Evolutionary conservation across 176 grass and related monocot genomes (phyloP), one percentile per base, ranked within the genome.

Genomic region (Eleusine indica): DNA sequence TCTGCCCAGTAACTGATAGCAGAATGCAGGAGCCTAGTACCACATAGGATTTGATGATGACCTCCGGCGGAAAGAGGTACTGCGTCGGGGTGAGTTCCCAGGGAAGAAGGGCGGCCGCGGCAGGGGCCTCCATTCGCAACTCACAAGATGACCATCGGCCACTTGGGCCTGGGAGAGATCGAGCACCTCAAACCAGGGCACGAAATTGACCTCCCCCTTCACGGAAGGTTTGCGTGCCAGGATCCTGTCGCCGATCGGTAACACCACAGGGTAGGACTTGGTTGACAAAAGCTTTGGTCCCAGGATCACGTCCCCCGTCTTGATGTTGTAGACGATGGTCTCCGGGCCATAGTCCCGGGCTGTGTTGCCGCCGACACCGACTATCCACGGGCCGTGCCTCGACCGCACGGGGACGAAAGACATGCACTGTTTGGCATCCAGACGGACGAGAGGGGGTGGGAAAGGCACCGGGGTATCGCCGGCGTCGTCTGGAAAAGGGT

Each of bases 251-350:
- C 39, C 68, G 19, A 70, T 3, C 2, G 39, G 7, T n/a, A 70
- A 18, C 9, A 70, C 8, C 38, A 70, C 3, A 38, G 68, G 68
- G 6, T 21, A 0, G 0, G 5, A 0, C 68, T 70, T 70, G 8
- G 39, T 70, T 0, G 68, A 42, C 8, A 42, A 1, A 43, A 6
- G 68, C 39, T 70, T 70, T 3, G 68, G 68, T 42, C 68, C 68
- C 39, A 18, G 8, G 68, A 70, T 56, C 72, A 38, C 72, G 46
- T 75, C 3, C 7, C 15, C 7, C 29, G 49, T 37, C 49, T 75
- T 75, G 72, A 29, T 75, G 29, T 75, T 29, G 48, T 53, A 56
- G 49, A 75, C 72, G 16, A 75, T 75, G 72, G 72, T 75, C 72
- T 39, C 72, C 0, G 72, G 8, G 72, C 48, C 49, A 4, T 75